Evolutionary conservation across 2,329 filamentous ascomycete species (phyloP), one percentile per base, ranked within the genome.

Genomic region (Trichoderma oligosporum): DNA sequence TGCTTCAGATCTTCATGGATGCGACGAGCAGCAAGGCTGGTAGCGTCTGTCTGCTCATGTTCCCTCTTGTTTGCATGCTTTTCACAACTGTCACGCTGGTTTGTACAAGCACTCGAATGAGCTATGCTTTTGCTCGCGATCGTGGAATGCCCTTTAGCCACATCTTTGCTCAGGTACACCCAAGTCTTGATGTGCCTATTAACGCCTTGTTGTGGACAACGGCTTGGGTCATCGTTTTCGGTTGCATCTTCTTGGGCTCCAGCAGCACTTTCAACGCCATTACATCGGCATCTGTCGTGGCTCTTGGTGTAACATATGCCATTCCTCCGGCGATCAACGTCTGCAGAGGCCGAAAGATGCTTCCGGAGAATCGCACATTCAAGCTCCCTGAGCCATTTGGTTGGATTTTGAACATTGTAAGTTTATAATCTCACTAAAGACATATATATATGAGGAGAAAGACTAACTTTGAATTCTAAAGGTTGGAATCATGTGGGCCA

Each of bases 241-340:
- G 87, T 0, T 77, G 82, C 59, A 86, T 90, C 64, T 86, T 89
- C 67, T 76, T 91, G 6, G 87, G 86, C 12, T 87, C 83, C 2
- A 76, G 71, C 20, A 72, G 80, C 63, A 86, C 87, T 0, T 89
- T 91, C 70, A 89, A 87, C 48, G 87, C 87, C 14, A 88, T 91
- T 61, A 81, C 87, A 1, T 83, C 85, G 0, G 83, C 87, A 0
- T 87, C 85, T 0, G 88, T 92, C 0, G 87, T 91, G 33, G 82
- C 87, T 1, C 78, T 92, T 0, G 84, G 85, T 7, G 74, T 92
- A 14, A 87, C 86, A 1, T 92, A 92, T 65, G 88, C 82, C 8
- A 89, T 92, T 29, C 89, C 89, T 0, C 82, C 88, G 29, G 75
- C 80, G 1, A 84, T 92, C 65, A 88, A 91, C 63, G 80, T 84